phyloP scores from a whole-genome alignment of 306 rosid species.

The Cicer judaicum region DNA sequence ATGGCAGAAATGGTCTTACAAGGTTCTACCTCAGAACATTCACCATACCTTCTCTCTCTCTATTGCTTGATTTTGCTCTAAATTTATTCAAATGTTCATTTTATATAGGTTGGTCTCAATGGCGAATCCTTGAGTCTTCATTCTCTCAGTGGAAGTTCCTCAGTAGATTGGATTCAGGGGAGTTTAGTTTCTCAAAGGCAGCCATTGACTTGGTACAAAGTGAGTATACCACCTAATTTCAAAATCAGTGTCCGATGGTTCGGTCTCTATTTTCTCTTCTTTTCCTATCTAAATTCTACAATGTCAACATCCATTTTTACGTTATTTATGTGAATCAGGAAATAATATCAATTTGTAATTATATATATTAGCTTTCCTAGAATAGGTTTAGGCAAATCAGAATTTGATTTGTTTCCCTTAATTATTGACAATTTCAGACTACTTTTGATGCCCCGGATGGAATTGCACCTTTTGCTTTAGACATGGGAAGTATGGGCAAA shows the following conservation, averaged over 20 bases:
- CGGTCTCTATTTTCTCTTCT: conserved; percentile 14
- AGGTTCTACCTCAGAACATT: conserved; percentile 58
- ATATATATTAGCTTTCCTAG: too few relatives aligned
- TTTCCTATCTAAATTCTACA: neutral
- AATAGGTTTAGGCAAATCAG: too few relatives aligned
- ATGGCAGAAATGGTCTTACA: conserved; percentile 99
- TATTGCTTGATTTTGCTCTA: conserved; percentile 29
- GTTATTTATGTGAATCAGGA: conserved; percentile 12
- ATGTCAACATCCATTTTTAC: conserved; percentile 22
- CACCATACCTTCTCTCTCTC: conserved; percentile 8
- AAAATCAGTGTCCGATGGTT: neutral
- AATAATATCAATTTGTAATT: too few relatives aligned
- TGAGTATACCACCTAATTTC: conserved; percentile 47
- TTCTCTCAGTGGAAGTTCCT: conserved; percentile 86
- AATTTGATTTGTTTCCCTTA: too few relatives aligned
- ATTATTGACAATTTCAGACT: conserved; percentile 52
- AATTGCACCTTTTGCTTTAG: conserved; percentile 79
- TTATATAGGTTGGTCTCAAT: conserved; percentile 80
- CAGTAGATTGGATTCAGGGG: conserved; percentile 90
- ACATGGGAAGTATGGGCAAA: conserved; percentile 95
- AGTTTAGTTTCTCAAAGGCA: conserved; percentile 64
- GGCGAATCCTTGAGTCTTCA: conserved; percentile 94
- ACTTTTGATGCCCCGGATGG: conserved; percentile 88
- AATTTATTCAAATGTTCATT: conserved; percentile 38
- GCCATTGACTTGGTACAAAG: conserved; percentile 95